A percentile compares a stretch with the other conserved stretches of the same genome.
Conservation (phyloP, 495 filamentous ascomycete species). For the Thermochaetoides thermophila region DNA sequence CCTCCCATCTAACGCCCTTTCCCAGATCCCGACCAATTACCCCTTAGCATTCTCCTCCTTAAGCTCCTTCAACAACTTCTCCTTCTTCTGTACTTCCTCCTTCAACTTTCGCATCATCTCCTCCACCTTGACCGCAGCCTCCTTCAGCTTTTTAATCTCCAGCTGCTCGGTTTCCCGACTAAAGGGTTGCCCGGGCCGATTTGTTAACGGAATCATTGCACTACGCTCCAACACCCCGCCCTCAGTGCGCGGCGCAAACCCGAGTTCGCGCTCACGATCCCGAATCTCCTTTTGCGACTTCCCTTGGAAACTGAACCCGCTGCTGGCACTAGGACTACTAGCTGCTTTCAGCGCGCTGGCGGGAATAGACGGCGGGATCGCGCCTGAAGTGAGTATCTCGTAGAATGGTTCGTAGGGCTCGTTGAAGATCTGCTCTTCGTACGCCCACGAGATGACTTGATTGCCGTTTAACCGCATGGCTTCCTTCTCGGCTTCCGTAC, state of each 20-base stretch:
- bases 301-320: conserved; percentile 2
- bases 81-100: conserved; percentile 48
- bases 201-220: conserved; percentile 54
- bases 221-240: conserved; percentile 42
- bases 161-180: conserved; percentile 56
- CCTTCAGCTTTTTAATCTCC: conserved; percentile 58
- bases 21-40: too few species aligned
- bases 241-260: conserved; percentile 18
- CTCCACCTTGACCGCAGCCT: conserved; percentile 55
- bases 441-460: conserved; percentile 56
- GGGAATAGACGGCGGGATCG: conserved; percentile 21
- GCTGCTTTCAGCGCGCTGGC: conserved; percentile 11
- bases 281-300: conserved; percentile 14
- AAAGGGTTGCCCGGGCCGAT: conserved; percentile 53
- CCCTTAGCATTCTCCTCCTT: conserved; percentile 18
- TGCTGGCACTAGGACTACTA: background rate
- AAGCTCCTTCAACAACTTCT: conserved; percentile 31
- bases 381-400: conserved; percentile 58
- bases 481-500: conserved; percentile 57
- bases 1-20: too few species aligned
- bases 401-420: conserved; percentile 87
- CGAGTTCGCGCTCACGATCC: conserved; percentile 2
- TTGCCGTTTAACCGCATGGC: conserved; percentile 44
- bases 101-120: conserved; percentile 46
- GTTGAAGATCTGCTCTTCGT: conserved; percentile 91